phyloP scores from a whole-genome alignment of 176 grass and related monocot species.

The Luzula sylvatica region DNA sequence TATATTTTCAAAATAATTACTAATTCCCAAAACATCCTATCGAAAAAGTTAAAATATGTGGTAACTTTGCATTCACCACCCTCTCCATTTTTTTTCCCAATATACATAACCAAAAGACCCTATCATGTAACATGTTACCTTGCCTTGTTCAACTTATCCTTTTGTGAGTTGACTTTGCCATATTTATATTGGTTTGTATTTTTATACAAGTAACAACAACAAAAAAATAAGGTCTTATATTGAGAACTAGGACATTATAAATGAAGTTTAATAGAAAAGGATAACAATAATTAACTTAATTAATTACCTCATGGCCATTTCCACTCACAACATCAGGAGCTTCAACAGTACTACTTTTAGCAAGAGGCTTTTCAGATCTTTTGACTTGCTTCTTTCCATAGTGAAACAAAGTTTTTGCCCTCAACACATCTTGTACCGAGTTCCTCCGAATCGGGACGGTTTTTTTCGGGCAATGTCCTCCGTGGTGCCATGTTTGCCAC shows the following conservation, averaged over 20 bases:
- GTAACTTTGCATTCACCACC: not conserved
- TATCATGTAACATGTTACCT: slow-evolving; percentile 2
- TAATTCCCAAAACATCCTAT: not conserved
- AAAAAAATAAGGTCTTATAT: not conserved
- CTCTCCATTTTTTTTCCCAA: slow-evolving; percentile 3
- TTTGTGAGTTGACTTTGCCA: not conserved
- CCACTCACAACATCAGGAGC: slow-evolving; percentile 73
- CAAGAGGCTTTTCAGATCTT: slow-evolving; percentile 2
- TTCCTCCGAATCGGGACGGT: slow-evolving; percentile 68
- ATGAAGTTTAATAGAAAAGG: not conserved
- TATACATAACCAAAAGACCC: not conserved
- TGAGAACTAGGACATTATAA: not conserved
- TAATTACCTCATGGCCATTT: slow-evolving; percentile 79
- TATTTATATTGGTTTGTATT: not conserved
- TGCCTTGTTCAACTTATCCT: slow-evolving; percentile 8
- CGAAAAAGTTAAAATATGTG: not conserved
- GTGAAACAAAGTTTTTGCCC: slow-evolving; percentile 53
- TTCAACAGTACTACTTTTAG: slow-evolving; percentile 24
- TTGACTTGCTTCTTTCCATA: slow-evolving; percentile 58
- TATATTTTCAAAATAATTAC: too few relatives aligned
- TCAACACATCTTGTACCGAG: slow-evolving; percentile 50
- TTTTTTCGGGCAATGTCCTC: slow-evolving; percentile 49
- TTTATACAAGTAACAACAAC: not conserved
- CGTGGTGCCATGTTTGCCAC: slow-evolving; percentile 88
- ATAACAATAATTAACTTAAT: not conserved